These are phyloP conservation scores for Haplographium delicatum DNA, from an alignment of 495 filamentous ascomycete genomes.

Conservation along the genomic window DNA sequence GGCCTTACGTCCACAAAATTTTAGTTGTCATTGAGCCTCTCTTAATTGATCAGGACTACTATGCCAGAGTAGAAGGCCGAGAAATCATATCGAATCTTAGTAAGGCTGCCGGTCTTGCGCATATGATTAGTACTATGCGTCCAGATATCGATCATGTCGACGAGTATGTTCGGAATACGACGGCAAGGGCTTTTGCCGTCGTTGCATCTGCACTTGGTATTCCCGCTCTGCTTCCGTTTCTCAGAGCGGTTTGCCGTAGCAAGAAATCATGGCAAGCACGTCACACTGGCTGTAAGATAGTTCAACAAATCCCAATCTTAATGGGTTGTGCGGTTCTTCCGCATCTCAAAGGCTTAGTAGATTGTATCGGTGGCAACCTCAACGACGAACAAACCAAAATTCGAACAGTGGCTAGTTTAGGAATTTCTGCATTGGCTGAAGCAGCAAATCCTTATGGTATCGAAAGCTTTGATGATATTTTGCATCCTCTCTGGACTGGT, in stretches of 20 bases:
- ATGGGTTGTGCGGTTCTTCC: conserved; percentile 98
- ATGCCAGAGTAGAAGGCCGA: conserved; percentile 94
- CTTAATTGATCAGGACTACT: conserved; percentile 99
- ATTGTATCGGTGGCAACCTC: conserved; percentile 91
- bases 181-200: conserved; percentile 93
- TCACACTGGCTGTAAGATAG: conserved; percentile 99
- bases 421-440: conserved; percentile 93
- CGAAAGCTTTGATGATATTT: conserved; percentile 95
- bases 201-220: conserved; percentile 97
- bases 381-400: conserved; percentile 98
- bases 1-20: conserved; percentile 97
- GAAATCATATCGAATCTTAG: conserved; percentile 98
- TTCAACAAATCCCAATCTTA: conserved; percentile 98
- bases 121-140: conserved; percentile 99
- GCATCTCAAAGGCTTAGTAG: conserved; percentile 92
- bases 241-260: conserved; percentile 90
- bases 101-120: conserved; percentile 94
- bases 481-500: conserved; percentile 96
- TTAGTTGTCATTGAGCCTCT: conserved; percentile 98
- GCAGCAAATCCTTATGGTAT: conserved; percentile 98
- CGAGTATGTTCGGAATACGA: conserved; percentile 99
- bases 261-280: conserved; percentile 99
- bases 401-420: conserved; percentile 88
- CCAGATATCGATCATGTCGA: conserved; percentile 98
- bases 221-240: conserved; percentile 88